Evolutionary conservation across 371 early-diverging fungal genomes (phyloP), one percentile per base, ranked within the genome.

Genomic region (Mortierella sp.): DNA sequence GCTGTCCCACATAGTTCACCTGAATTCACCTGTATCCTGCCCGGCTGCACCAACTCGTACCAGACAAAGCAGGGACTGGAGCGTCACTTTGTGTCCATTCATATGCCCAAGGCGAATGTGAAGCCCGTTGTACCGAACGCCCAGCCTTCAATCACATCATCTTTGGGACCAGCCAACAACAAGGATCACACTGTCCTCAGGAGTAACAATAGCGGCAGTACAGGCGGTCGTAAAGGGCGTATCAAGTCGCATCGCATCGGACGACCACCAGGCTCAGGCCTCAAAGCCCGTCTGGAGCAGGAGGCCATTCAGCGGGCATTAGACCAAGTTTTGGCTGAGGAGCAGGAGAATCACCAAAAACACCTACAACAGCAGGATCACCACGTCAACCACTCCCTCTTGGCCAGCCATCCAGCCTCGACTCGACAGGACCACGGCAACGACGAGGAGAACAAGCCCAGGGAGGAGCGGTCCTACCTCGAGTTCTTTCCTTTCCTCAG

Each of bases 401-500:
- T 72, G 19, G 72, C 75, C 24, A 75, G 40, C 40, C 77, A 80
- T 31, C 68, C 73, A 14, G 70, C 77, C 3, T 70, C 81, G 6
- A 10, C 66, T 22, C 76, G 72, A 41, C 83, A 83, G 34, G 83
- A 72, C 31, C 34, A 79, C 41, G 71, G 55, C 2, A 66, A 68
- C 39, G 83, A 79, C 37, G 85, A 80, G 3, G 81, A 79, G 22
- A 53, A 68, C 34, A 91, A 91, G 70, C 97, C 97, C 31, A 89
- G 95, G 66, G 97, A 97, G 80, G 97, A 97, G 79, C 90, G 93
- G 63, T 89, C 94, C 14, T 96, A 91, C 78, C 86, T 88, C 34
- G 96, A 95, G 70, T 92, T 93, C 58, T 95, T 92, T 79, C 97
- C 97, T 9, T 95, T 94, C 80, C 87, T 97, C 43, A 89, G 93